These are phyloP conservation scores for Trypanosoma theileri DNA, from an alignment of 208 protist genomes.

Conservation along the genomic window DNA sequence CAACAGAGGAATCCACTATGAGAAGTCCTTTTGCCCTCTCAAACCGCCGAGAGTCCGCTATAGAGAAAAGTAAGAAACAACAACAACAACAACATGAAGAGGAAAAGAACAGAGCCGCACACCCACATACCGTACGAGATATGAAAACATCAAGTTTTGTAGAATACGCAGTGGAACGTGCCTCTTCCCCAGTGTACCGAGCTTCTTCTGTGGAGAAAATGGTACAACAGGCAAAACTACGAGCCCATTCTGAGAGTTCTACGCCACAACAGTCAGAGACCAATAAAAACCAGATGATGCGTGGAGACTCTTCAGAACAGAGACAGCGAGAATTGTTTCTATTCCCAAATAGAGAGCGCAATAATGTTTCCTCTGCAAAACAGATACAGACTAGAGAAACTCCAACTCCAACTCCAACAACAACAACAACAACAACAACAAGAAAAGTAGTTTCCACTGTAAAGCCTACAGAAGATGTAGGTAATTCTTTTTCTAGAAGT, in stretches of 20 bases:
- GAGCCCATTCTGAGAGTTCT: slow-evolving; percentile 5
- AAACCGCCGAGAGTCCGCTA: background rate
- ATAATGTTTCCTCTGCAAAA: background rate
- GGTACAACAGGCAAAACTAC: slow-evolving; percentile 22
- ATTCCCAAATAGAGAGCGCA: background rate
- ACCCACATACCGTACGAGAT: background rate
- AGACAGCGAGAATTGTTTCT: background rate
- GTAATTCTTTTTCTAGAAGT: background rate
- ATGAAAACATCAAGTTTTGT: slow-evolving; percentile 1
- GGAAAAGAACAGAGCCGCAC: slow-evolving; percentile 1
- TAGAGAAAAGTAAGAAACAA: background rate
- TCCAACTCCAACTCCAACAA: background rate
- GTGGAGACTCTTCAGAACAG: background rate
- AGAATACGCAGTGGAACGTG: slow-evolving; percentile 8
- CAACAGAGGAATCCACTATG: background rate
- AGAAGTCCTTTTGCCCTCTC: background rate
- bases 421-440: background rate
- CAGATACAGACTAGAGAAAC: background rate
- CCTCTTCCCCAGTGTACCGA: slow-evolving; percentile 1
- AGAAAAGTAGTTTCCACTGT: background rate
- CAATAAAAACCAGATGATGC: background rate
- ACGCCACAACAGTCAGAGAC: background rate
- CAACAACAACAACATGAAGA: background rate
- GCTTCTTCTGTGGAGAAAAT: slow-evolving; percentile 25
- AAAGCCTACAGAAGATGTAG: background rate